Conservation (phyloP, 106 monocot genomes). For the Allium cepa region DNA sequence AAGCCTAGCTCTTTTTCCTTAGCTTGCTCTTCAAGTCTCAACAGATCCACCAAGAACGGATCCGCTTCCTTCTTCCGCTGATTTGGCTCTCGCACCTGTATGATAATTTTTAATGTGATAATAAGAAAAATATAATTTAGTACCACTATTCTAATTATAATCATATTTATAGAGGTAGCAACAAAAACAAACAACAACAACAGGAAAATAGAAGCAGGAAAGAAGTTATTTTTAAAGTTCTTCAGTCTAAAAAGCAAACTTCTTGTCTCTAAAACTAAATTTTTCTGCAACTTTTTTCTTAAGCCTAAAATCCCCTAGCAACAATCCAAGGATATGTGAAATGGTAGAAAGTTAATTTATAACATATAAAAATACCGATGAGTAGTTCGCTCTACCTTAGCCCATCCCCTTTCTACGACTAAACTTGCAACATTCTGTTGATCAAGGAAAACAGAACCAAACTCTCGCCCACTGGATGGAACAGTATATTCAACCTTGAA, state of each 20-base stretch:
- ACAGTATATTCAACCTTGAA: slow-evolving; percentile 83
- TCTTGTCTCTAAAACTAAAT: too few relatives aligned
- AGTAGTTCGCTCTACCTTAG: not conserved
- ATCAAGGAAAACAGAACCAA: slow-evolving; percentile 88
- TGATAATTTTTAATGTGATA: not conserved
- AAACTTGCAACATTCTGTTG: too few relatives aligned
- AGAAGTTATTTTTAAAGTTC: too few relatives aligned
- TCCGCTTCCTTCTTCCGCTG: slow-evolving; percentile 69
- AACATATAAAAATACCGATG: too few relatives aligned
- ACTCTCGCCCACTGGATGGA: slow-evolving; percentile 80
- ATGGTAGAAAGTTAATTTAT: too few relatives aligned
- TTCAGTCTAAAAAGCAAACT: too few relatives aligned
- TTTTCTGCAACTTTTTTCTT: too few relatives aligned
- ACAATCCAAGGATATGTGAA: too few relatives aligned
- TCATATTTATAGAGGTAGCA: too few relatives aligned
- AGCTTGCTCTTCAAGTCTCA: slow-evolving; percentile 20
- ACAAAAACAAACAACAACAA: slow-evolving; percentile 43
- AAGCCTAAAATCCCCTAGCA: too few relatives aligned
- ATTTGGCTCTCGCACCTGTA: slow-evolving; percentile 20
- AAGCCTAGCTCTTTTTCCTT: slow-evolving; percentile 18
- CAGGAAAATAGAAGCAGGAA: too few relatives aligned
- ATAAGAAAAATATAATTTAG: not conserved
- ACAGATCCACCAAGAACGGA: slow-evolving; percentile 55
- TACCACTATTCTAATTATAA: not conserved
- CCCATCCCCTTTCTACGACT: too few relatives aligned